phyloP scores from a whole-genome alignment of 2,329 filamentous ascomycete genomes.

The Penicillium sumatraense region DNA sequence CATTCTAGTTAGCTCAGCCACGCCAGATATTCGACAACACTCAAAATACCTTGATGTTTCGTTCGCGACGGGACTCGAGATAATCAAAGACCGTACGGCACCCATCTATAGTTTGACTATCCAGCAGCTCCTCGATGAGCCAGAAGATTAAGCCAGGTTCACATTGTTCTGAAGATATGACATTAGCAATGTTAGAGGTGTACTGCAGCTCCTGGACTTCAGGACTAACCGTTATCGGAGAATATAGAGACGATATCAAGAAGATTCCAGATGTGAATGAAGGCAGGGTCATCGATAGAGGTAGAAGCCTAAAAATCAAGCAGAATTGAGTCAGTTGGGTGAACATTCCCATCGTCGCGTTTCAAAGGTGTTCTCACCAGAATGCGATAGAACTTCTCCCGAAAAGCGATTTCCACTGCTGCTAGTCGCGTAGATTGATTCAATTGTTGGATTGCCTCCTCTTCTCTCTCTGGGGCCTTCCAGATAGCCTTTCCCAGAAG shows the following conservation, averaged over 20 bases:
- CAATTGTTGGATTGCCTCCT: slow-evolving; percentile 40
- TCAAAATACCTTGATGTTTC: slow-evolving; percentile 72
- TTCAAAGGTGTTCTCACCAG: slow-evolving; percentile 64
- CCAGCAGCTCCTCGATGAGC: slow-evolving; percentile 91
- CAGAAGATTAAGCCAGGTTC: slow-evolving; percentile 84
- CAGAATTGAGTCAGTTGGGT: slow-evolving; percentile 7
- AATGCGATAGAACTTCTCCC: slow-evolving; percentile 77
- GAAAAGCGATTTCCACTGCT: slow-evolving; percentile 80
- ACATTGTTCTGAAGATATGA: slow-evolving; percentile 55
- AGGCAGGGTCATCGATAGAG: slow-evolving; percentile 75
- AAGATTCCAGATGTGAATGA: slow-evolving; percentile 88
- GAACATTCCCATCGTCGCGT: slow-evolving; percentile 8
- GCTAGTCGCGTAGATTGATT: slow-evolving; percentile 63
- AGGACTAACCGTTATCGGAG: slow-evolving; percentile 74
- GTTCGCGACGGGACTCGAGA: slow-evolving; percentile 87
- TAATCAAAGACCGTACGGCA: slow-evolving; percentile 94
- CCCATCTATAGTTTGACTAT: slow-evolving; percentile 91
- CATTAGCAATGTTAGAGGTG: slow-evolving; percentile 24
- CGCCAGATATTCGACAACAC: background rate
- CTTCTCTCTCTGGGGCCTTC: slow-evolving; percentile 38
- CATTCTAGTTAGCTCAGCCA: slow-evolving; percentile 12
- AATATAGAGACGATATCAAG: slow-evolving; percentile 89
- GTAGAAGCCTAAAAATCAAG: slow-evolving; percentile 66
- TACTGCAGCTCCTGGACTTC: background rate
- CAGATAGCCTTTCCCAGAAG: slow-evolving; percentile 54